Evolutionary conservation across 2,329 filamentous ascomycete species (phyloP).

Genomic region (Coniella lustricola): DNA sequence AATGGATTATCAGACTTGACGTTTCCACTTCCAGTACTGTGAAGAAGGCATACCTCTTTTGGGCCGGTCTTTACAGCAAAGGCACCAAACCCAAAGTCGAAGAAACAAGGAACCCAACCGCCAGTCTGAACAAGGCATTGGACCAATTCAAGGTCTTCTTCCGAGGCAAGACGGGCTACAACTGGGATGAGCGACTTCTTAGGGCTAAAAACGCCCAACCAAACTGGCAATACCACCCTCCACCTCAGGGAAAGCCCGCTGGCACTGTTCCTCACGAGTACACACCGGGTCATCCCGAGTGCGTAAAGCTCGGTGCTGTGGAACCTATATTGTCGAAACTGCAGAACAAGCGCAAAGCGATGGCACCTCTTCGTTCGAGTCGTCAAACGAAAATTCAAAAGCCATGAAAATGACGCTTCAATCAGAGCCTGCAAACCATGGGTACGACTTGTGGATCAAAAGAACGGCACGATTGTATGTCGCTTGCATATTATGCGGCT

Average conservation of each 20-base stretch:
- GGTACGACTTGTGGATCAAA: too few relatives aligned
- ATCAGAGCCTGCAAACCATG: too few relatives aligned
- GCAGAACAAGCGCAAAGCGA: neutral
- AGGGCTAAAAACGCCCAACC: slow-evolving; percentile 21
- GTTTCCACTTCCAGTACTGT: slow-evolving; percentile 52
- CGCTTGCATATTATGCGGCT: too few relatives aligned
- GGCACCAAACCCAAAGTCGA: slow-evolving; percentile 19
- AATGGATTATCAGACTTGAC: slow-evolving; percentile 51
- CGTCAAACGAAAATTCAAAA: too few relatives aligned
- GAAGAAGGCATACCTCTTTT: slow-evolving; percentile 50
- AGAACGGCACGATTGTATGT: too few relatives aligned
- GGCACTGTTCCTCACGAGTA: neutral
- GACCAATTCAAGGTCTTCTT: slow-evolving; percentile 51
- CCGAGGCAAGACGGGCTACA: slow-evolving; percentile 45
- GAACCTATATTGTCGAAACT: neutral
- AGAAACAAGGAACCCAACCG: neutral
- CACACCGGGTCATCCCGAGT: neutral
- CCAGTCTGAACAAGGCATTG: slow-evolving; percentile 30
- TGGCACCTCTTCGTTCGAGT: too few relatives aligned
- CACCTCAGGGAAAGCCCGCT: neutral
- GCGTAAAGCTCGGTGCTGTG: neutral
- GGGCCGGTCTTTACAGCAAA: slow-evolving; percentile 42
- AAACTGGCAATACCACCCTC: neutral
- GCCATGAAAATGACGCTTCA: too few relatives aligned
- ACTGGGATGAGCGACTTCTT: slow-evolving; percentile 50